Evolutionary conservation across 2,329 filamentous ascomycete species (phyloP).

Genomic region (Talaromyces marneffei): DNA sequence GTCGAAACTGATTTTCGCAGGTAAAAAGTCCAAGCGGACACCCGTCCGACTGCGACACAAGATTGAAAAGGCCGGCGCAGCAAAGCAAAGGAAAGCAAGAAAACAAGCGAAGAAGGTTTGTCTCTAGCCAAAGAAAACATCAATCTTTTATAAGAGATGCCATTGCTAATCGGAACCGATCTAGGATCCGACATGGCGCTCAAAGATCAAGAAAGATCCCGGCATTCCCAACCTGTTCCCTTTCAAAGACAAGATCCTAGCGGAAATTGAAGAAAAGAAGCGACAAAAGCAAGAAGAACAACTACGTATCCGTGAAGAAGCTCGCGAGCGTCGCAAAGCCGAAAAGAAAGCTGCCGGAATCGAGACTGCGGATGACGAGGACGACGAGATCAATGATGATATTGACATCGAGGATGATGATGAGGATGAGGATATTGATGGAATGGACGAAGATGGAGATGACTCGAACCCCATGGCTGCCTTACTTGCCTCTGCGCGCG

Average conservation of each 20-base stretch:
- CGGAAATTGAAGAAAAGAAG: constrained; percentile 88
- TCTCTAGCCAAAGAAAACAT: background rate
- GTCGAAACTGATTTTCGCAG: constrained; percentile 41
- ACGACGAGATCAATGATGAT: constrained; percentile 4
- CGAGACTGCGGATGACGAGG: constrained; percentile 23
- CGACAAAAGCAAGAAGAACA: constrained; percentile 74
- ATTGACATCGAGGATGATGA: constrained; percentile 7
- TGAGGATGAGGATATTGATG: constrained; percentile 45
- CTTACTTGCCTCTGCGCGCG: constrained; percentile 42
- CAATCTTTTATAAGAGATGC: too few species aligned
- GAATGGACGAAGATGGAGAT: constrained; percentile 52
- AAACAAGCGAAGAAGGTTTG: constrained; percentile 83
- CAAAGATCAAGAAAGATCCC: constrained; percentile 92
- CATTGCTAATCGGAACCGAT: background rate
- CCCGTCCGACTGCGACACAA: constrained; percentile 88
- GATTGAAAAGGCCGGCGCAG: constrained; percentile 84
- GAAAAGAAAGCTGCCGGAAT: constrained; percentile 31
- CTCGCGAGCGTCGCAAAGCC: constrained; percentile 41
- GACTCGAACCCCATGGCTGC: constrained; percentile 49
- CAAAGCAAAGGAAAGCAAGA: constrained; percentile 84
- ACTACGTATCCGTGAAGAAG: constrained; percentile 63
- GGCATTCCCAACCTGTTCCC: constrained; percentile 97
- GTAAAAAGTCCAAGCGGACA: constrained; percentile 90
- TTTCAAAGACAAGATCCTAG: constrained; percentile 90
- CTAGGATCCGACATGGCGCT: constrained; percentile 89